Percentiles rank a stretch among this genome's conserved stretches.
phyloP scores from a whole-genome alignment of 148 eudicot genomes.

The Linanthus parryae region DNA sequence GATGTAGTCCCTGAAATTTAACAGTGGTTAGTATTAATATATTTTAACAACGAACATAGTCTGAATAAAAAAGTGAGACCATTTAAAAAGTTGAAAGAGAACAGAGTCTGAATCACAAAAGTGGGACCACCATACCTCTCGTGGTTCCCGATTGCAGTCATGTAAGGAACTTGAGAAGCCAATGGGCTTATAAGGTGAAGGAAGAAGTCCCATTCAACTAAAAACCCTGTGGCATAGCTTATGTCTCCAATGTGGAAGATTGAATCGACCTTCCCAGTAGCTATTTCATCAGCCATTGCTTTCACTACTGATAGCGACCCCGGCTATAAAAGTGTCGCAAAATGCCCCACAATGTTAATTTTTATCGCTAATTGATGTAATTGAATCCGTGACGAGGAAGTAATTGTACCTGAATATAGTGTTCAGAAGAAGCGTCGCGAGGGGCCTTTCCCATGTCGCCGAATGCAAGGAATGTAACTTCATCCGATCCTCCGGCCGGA shows the following conservation, averaged over 20 bases:
- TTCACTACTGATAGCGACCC: slow-evolving; percentile 61
- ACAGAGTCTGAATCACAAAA: neutral
- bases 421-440: slow-evolving; percentile 58
- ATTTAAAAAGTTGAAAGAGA: neutral
- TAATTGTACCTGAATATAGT: slow-evolving; percentile 71
- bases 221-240: slow-evolving; percentile 85
- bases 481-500: slow-evolving; percentile 64
- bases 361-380: too few species aligned
- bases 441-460: slow-evolving; percentile 99
- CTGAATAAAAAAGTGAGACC: too few species aligned
- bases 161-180: slow-evolving; percentile 65
- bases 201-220: slow-evolving; percentile 90
- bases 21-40: too few species aligned
- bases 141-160: slow-evolving; percentile 93
- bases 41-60: too few species aligned
- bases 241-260: slow-evolving; percentile 86
- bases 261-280: slow-evolving; percentile 46
- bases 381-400: too few species aligned
- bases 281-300: slow-evolving; percentile 58
- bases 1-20: slow-evolving; percentile 49
- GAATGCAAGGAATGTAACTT: slow-evolving; percentile 53
- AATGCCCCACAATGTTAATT: neutral
- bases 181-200: slow-evolving; percentile 60
- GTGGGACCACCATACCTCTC: slow-evolving; percentile 41
- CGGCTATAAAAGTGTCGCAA: slow-evolving; percentile 33